Conservation (phyloP, 768 basidiomycete species). For the Mycena latifolia region DNA sequence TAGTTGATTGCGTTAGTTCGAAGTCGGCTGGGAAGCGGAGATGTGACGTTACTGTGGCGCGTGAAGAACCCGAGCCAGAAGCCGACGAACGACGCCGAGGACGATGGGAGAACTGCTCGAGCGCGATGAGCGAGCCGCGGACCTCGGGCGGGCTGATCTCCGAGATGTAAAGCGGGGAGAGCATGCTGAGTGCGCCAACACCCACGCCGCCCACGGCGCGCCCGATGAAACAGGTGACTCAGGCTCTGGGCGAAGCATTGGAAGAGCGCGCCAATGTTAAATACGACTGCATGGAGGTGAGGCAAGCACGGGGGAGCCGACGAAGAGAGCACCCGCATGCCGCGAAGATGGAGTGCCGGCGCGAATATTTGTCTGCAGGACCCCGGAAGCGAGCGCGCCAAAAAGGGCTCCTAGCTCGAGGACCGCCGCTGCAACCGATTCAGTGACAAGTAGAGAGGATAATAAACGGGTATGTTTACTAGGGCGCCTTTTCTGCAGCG, state of each 20-base stretch:
- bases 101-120: conserved; percentile 89
- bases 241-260: conserved; percentile 73
- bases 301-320: too few species aligned
- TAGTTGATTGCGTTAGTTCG: too few species aligned
- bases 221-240: conserved; percentile 71
- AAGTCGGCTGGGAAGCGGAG: too few species aligned
- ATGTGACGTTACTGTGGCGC: conserved; percentile 73
- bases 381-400: conserved; percentile 77
- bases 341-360: conserved; percentile 73
- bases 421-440: conserved; percentile 68
- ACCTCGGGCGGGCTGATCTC: conserved; percentile 88
- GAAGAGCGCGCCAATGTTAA: conserved; percentile 78
- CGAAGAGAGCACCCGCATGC: conserved; percentile 71
- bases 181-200: conserved; percentile 85
- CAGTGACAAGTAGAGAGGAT: conserved; percentile 6
- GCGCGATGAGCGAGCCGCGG: conserved; percentile 81
- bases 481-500: conserved; percentile 82
- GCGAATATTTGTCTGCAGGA: conserved; percentile 76
- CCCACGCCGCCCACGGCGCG: conserved; percentile 84
- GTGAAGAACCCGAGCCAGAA: conserved; percentile 89
- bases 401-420: conserved; percentile 84
- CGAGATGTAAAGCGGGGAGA: conserved; percentile 86
- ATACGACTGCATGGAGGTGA: conserved; percentile 59
- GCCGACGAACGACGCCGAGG: conserved; percentile 82
- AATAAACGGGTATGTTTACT: too few species aligned